phyloP scores from a whole-genome alignment of 2,329 filamentous ascomycete genomes.

The Ascochyta pisi region DNA sequence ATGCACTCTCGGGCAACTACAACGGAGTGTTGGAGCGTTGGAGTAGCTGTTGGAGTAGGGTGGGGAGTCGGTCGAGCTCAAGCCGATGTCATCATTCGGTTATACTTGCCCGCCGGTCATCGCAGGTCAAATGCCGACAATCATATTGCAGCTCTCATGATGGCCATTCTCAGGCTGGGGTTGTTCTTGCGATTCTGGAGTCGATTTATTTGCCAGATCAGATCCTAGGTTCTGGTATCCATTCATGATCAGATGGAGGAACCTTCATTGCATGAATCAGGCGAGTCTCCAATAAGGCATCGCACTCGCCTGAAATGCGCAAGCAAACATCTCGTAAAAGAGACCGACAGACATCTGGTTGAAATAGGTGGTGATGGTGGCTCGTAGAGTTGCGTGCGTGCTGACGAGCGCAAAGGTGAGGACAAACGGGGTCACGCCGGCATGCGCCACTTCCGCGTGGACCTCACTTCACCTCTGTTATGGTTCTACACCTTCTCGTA shows the following conservation, averaged over 20 bases:
- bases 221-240: no score
- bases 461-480: not conserved
- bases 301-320: no score
- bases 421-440: constrained; percentile 3
- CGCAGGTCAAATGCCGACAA: constrained; percentile 8
- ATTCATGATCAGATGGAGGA: no score
- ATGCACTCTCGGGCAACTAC: no score
- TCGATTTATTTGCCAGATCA: not conserved
- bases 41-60: constrained; percentile 14
- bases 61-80: not conserved
- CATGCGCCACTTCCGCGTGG: constrained; percentile 12
- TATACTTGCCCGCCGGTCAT: not conserved
- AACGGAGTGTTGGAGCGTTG: constrained; percentile 4
- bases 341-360: no score
- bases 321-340: no score
- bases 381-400: not conserved
- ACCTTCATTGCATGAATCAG: no score
- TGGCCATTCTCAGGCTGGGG: not conserved
- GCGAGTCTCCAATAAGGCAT: no score
- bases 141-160: not conserved
- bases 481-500: not conserved
- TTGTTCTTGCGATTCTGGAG: not conserved
- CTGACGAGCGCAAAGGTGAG: not conserved
- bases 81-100: constrained; percentile 12
- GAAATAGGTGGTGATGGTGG: no score